Percentiles rank a stretch among this genome's conserved stretches.
Conservation (phyloP, 164 flowering plant genomes). For the grape (Vitis vinifera) region DNA sequence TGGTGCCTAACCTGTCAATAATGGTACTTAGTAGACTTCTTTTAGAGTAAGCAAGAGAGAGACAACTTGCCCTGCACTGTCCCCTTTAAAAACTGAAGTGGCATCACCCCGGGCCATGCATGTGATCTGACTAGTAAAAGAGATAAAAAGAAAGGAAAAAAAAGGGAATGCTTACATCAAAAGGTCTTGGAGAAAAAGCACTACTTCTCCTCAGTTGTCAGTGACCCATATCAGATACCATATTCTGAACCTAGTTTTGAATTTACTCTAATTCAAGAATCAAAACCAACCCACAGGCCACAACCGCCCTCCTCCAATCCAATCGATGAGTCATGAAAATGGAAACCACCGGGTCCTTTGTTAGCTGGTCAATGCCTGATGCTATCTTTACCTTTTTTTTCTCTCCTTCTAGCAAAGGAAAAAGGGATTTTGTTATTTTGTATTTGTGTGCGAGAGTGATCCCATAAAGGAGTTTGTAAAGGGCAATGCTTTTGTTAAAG, state of each 20-base stretch:
- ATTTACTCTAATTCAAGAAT: too few species aligned
- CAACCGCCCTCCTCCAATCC: too few species aligned
- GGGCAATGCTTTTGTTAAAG: slow-evolving; percentile 22
- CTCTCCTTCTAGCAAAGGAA: not conserved
- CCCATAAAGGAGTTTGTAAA: slow-evolving; percentile 1
- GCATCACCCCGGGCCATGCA: slow-evolving; percentile 14
- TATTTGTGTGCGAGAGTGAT: not conserved
- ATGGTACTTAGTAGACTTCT: not conserved
- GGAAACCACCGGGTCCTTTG: not conserved
- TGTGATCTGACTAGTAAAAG: slow-evolving; percentile 17
- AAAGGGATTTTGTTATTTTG: not conserved
- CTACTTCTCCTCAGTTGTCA: too few species aligned
- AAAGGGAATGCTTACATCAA: not conserved
- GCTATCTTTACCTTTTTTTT: not conserved
- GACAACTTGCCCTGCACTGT: slow-evolving; percentile 2
- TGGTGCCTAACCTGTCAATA: not conserved
- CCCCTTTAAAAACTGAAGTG: not conserved
- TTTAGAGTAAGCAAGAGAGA: slow-evolving; percentile 5
- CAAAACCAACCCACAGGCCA: too few species aligned
- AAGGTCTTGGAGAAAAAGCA: not conserved
- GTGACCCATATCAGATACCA: too few species aligned
- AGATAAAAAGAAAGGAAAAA: slow-evolving; percentile 9
- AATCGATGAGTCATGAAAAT: too few species aligned
- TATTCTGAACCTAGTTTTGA: too few species aligned
- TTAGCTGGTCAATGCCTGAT: not conserved